Percentiles rank a stretch among this genome's conserved stretches.
Conservation (phyloP, 768 basidiomycete species). For the Clavulina sp. region DNA sequence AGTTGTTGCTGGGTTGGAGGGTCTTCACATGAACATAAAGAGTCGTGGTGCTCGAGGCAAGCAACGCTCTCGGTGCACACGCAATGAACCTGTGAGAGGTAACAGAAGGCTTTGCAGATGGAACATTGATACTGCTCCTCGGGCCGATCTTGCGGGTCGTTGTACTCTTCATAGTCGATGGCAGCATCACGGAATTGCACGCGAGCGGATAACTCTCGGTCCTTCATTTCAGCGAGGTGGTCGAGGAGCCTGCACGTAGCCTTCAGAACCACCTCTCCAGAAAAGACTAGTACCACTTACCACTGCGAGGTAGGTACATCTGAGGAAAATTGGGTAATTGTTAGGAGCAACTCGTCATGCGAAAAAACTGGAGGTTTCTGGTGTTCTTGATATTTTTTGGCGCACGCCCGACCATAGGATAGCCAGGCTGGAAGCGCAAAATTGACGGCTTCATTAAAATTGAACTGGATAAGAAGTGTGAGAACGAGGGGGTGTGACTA, state of each 20-base stretch:
- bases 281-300: slow-evolving; percentile 28
- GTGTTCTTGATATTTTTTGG: slow-evolving; percentile 77
- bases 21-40: slow-evolving; percentile 50
- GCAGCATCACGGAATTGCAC: slow-evolving; percentile 34
- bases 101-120: slow-evolving; percentile 86
- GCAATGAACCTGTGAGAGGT: slow-evolving; percentile 83
- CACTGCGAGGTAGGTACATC: slow-evolving; percentile 87
- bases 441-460: slow-evolving; percentile 98
- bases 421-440: slow-evolving; percentile 96
- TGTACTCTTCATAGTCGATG: slow-evolving; percentile 40
- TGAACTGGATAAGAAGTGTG: slow-evolving; percentile 39
- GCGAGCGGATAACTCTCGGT: slow-evolving; percentile 60
- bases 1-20: slow-evolving; percentile 25
- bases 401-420: slow-evolving; percentile 69
- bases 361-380: slow-evolving; percentile 93
- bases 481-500: slow-evolving; percentile 4
- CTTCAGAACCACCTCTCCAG: background rate
- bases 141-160: slow-evolving; percentile 62
- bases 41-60: slow-evolving; percentile 69
- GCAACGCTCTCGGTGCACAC: slow-evolving; percentile 55
- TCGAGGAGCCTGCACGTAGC: slow-evolving; percentile 50
- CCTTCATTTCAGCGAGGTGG: slow-evolving; percentile 74
- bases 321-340: slow-evolving; percentile 90
- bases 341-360: slow-evolving; percentile 90
- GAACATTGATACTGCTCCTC: slow-evolving; percentile 95